Conservation (phyloP, 495 filamentous ascomycete genomes). For the Gamarada debralockiae region DNA sequence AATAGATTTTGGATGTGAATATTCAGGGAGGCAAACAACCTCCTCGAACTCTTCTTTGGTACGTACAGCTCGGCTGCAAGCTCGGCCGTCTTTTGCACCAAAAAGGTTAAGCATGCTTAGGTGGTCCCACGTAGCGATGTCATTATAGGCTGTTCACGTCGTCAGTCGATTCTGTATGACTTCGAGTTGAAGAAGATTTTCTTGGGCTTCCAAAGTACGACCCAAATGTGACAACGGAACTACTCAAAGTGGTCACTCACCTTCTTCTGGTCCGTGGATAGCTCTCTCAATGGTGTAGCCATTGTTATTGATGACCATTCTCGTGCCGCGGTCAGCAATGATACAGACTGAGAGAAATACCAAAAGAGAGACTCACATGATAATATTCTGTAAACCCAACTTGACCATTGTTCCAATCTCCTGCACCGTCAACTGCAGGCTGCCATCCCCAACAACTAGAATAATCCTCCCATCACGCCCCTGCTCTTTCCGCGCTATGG, state of each 20-base stretch:
- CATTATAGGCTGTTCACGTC: too few relatives aligned
- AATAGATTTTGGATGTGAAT: neutral
- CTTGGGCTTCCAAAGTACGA: too few relatives aligned
- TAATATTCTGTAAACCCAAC: too few relatives aligned
- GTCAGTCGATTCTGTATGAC: too few relatives aligned
- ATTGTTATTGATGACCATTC: slow-evolving; percentile 44
- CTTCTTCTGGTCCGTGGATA: slow-evolving; percentile 40
- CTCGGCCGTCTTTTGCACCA: neutral
- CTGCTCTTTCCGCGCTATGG: slow-evolving; percentile 27
- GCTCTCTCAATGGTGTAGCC: slow-evolving; percentile 50
- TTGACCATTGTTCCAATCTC: too few relatives aligned
- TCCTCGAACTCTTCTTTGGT: slow-evolving; percentile 1
- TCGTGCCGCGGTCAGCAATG: too few relatives aligned
- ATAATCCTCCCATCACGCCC: slow-evolving; percentile 23
- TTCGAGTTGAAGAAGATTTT: too few relatives aligned
- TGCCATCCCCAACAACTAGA: slow-evolving; percentile 2
- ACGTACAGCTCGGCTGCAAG: neutral
- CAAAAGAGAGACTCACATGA: too few relatives aligned
- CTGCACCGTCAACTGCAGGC: slow-evolving; percentile 25
- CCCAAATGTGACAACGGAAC: too few relatives aligned
- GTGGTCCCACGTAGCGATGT: slow-evolving; percentile 38
- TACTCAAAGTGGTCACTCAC: too few relatives aligned
- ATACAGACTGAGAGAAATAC: too few relatives aligned
- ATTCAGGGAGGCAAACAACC: neutral
- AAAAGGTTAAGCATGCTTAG: slow-evolving; percentile 34